Conservation (phyloP, 2,329 filamentous ascomycete species). For the Colletotrichum sojae region DNA sequence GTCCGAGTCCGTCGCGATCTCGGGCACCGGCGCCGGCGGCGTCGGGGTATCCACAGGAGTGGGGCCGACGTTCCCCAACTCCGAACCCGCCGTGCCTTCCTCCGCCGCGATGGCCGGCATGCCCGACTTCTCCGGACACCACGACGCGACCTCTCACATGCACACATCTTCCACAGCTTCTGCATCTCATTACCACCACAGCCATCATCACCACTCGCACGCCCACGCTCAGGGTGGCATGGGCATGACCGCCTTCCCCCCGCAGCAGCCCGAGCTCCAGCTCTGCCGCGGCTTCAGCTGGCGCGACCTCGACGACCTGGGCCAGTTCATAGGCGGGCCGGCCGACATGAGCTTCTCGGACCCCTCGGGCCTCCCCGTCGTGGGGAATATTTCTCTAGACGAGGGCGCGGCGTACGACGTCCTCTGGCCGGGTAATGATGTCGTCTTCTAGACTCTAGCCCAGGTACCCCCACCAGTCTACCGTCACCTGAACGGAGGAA, state of each 20-base stretch:
- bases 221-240: conserved; percentile 17
- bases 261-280: conserved; percentile 19
- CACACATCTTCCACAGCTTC: too few species aligned
- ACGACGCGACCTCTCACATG: not conserved
- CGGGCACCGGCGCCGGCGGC: not conserved
- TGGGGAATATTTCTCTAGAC: conserved; percentile 20
- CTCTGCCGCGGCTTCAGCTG: conserved; percentile 72
- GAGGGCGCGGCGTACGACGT: conserved; percentile 31
- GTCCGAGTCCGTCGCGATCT: not conserved
- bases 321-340: conserved; percentile 60
- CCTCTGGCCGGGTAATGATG: conserved; percentile 37
- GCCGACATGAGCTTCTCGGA: conserved; percentile 30
- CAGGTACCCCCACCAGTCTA: too few species aligned
- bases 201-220: not conserved
- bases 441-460: conserved; percentile 9
- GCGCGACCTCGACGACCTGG: conserved; percentile 72
- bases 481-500: too few species aligned
- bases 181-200: not conserved
- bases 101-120: conserved; percentile 1
- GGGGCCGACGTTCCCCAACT: not conserved
- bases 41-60: too few species aligned
- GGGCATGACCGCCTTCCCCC: not conserved
- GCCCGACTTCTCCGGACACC: not conserved
- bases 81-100: not conserved
- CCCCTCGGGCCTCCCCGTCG: conserved; percentile 3